Percentiles rank a stretch among this genome's conserved stretches.
These are phyloP conservation scores for Kockiozyma suomiensis DNA, from an alignment of 805 yeast genomes.

Conservation along the genomic window DNA sequence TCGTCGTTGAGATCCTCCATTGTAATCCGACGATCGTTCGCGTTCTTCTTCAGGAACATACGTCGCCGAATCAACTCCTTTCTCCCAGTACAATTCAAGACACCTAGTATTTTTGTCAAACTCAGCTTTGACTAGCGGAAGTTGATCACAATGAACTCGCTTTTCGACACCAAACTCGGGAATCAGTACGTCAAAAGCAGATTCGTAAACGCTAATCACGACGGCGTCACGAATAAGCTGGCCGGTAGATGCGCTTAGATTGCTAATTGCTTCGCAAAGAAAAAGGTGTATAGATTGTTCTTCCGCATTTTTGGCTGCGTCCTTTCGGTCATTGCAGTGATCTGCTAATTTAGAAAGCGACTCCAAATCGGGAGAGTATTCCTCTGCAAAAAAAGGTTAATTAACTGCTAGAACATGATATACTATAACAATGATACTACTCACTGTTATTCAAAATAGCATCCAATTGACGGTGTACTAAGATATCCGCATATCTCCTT, in stretches of 20 bases:
- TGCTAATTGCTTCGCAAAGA: constrained; percentile 80
- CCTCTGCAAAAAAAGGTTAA: constrained; percentile 11
- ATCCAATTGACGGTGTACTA: constrained; percentile 91
- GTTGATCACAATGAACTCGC: constrained; percentile 95
- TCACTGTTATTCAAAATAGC: constrained; percentile 50
- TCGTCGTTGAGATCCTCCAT: constrained; percentile 75
- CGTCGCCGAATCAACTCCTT: constrained; percentile 88
- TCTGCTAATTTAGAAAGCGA: constrained; percentile 81
- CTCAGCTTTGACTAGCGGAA: constrained; percentile 90
- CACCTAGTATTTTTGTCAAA: constrained; percentile 69
- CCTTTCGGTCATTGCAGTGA: constrained; percentile 93
- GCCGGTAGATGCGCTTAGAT: constrained; percentile 70
- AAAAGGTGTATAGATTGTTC: constrained; percentile 90
- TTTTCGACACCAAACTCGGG: constrained; percentile 95
- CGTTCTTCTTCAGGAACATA: constrained; percentile 89
- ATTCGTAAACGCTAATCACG: constrained; percentile 90
- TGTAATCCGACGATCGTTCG: constrained; percentile 53
- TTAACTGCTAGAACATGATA: background rate
- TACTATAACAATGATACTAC: constrained; percentile 37
- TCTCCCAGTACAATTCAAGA: constrained; percentile 89
- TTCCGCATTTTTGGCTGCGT: constrained; percentile 90
- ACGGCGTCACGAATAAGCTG: constrained; percentile 83
- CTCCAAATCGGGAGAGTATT: constrained; percentile 45
- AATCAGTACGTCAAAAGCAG: constrained; percentile 88
- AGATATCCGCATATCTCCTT: constrained; percentile 86